Conservation (phyloP, 176 grass and related monocot species). For the Oryza meridionalis region DNA sequence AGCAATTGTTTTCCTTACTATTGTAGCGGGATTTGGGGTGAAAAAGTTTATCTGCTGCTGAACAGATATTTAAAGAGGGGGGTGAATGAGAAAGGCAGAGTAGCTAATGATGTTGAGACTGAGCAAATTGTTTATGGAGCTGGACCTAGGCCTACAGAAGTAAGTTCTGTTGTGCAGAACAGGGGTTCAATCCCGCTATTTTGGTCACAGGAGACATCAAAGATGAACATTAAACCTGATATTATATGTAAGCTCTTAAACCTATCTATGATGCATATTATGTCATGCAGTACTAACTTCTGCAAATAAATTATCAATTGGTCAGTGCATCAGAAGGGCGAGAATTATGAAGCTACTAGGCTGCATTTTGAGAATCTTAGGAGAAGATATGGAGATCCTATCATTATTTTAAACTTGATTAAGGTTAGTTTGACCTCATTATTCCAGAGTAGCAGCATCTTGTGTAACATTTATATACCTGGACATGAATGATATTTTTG, state of each 20-base stretch:
- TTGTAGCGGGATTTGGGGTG: conserved; percentile 13
- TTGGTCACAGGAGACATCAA: conserved; percentile 92
- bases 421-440: conserved; percentile 62
- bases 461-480: background rate
- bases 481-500: conserved; percentile 35
- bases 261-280: conserved; percentile 21
- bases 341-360: conserved; percentile 77
- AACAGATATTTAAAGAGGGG: conserved; percentile 93
- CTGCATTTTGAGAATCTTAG: conserved; percentile 95
- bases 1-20: conserved; percentile 25
- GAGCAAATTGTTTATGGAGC: conserved; percentile 94
- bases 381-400: conserved; percentile 82
- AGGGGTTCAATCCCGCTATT: conserved; percentile 94
- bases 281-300: conserved; percentile 19
- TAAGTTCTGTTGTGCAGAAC: conserved; percentile 94
- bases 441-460: conserved; percentile 31
- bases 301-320: conserved; percentile 22
- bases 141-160: conserved; percentile 57
- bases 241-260: conserved; percentile 83
- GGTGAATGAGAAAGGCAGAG: conserved; percentile 87
- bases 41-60: conserved; percentile 16
- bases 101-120: conserved; percentile 96
- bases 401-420: conserved; percentile 96
- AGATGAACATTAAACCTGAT: conserved; percentile 81
- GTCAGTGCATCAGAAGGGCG: conserved; percentile 73